Conservation (phyloP, 2,329 filamentous ascomycete species). For the Fusarium ramigenum region DNA sequence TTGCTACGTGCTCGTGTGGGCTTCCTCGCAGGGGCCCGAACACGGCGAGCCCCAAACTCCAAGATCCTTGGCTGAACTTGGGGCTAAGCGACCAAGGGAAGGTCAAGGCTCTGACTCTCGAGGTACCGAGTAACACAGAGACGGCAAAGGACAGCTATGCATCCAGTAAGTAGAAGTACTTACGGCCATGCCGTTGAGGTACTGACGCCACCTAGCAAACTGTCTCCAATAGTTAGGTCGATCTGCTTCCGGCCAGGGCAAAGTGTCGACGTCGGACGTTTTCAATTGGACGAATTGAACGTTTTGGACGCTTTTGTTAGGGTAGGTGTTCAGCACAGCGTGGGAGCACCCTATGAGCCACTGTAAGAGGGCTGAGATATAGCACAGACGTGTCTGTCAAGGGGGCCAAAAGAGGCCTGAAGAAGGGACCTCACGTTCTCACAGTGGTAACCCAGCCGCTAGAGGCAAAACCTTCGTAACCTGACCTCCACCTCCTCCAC, state of each 20-base stretch:
- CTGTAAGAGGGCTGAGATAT: slow-evolving; percentile 36
- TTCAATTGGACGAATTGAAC: slow-evolving; percentile 32
- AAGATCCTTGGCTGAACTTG: slow-evolving; percentile 33
- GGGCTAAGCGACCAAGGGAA: slow-evolving; percentile 35
- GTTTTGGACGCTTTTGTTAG: slow-evolving; percentile 5
- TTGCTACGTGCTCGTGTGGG: slow-evolving; percentile 41
- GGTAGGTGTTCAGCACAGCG: neutral
- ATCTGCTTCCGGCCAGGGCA: slow-evolving; percentile 42
- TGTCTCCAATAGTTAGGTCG: slow-evolving; percentile 26
- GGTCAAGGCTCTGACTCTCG: slow-evolving; percentile 9
- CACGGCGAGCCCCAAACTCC: slow-evolving; percentile 30
- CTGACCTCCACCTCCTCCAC: slow-evolving; percentile 46
- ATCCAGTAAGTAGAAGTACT: slow-evolving; percentile 26
- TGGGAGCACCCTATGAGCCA: slow-evolving; percentile 19
- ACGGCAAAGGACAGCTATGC: slow-evolving; percentile 16
- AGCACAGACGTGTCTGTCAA: slow-evolving; percentile 27
- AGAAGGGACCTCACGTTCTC: slow-evolving; percentile 2
- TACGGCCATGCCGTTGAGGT: slow-evolving; percentile 35
- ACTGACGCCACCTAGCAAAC: slow-evolving; percentile 32
- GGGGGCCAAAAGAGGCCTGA: slow-evolving; percentile 15
- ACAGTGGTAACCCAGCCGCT: slow-evolving; percentile 42
- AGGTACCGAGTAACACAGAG: slow-evolving; percentile 35
- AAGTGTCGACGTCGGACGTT: slow-evolving; percentile 34
- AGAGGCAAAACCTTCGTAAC: slow-evolving; percentile 52
- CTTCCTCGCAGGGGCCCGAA: slow-evolving; percentile 32